Evolutionary conservation across 352 stramenopile species (phyloP).

Genomic region (Globisporangium paddicum): DNA sequence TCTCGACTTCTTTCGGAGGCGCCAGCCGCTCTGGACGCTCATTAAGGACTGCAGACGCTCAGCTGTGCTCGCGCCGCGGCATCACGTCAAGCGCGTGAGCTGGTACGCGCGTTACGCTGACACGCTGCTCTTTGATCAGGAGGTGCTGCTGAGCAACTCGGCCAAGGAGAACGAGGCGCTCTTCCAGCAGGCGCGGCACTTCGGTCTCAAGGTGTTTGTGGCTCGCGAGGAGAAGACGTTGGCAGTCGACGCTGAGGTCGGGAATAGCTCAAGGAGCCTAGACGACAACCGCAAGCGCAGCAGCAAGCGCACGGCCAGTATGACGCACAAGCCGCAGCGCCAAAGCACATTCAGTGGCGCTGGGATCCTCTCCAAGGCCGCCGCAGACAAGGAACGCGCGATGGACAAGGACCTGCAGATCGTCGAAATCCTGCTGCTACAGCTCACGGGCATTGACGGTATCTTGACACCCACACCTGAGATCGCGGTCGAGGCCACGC

Average conservation of each 20-base stretch:
- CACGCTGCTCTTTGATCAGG: slow-evolving; percentile 25
- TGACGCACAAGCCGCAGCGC: not conserved
- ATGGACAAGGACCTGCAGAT: slow-evolving; percentile 15
- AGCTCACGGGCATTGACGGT: slow-evolving; percentile 29
- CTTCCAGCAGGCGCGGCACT: slow-evolving; percentile 18
- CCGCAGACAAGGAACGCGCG: not conserved
- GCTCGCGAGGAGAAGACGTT: slow-evolving; percentile 12
- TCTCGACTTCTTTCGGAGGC: slow-evolving; percentile 21
- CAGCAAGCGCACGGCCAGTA: not conserved
- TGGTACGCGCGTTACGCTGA: slow-evolving; percentile 24
- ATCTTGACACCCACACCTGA: slow-evolving; percentile 23
- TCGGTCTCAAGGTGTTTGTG: slow-evolving; percentile 26
- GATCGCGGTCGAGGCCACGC: slow-evolving; percentile 18
- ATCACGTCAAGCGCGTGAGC: slow-evolving; percentile 21
- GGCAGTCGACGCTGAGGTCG: not conserved
- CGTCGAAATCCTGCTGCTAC: slow-evolving; percentile 30
- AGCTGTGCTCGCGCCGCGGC: slow-evolving; percentile 6
- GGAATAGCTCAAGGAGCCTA: not conserved
- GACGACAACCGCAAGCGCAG: not conserved
- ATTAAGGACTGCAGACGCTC: slow-evolving; percentile 32
- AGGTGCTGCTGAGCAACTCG: slow-evolving; percentile 27
- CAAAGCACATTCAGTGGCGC: slow-evolving; percentile 4
- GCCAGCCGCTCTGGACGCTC: slow-evolving; percentile 27
- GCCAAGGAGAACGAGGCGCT: slow-evolving; percentile 28
- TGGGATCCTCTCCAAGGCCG: slow-evolving; percentile 4